Conservation (phyloP, 2,329 filamentous ascomycete species). For the Didymella exigua region DNA sequence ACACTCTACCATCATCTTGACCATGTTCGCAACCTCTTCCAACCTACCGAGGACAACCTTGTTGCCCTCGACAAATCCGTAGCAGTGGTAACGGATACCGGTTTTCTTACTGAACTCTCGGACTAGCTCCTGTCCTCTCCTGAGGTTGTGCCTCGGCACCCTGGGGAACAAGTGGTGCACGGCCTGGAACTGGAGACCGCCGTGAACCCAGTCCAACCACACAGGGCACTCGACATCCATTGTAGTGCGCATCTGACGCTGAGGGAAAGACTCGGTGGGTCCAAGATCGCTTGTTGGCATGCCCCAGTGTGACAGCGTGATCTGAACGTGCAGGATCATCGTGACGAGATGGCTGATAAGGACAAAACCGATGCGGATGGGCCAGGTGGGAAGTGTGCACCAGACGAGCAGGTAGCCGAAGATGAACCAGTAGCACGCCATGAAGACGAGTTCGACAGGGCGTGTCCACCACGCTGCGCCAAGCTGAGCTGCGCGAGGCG, state of each 20-base stretch:
- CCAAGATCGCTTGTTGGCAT: slow-evolving; percentile 92
- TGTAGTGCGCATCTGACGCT: slow-evolving; percentile 88
- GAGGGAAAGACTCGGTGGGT: slow-evolving; percentile 82
- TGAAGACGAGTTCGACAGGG: slow-evolving; percentile 77
- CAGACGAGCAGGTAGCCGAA: slow-evolving; percentile 85
- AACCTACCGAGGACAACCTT: slow-evolving; percentile 77
- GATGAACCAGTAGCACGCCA: slow-evolving; percentile 83
- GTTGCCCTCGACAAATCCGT: slow-evolving; percentile 84
- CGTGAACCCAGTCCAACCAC: slow-evolving; percentile 90
- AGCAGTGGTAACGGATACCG: slow-evolving; percentile 81
- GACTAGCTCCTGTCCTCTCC: slow-evolving; percentile 74
- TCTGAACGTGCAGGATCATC: slow-evolving; percentile 84
- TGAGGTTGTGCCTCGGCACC: slow-evolving; percentile 83
- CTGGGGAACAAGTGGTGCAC: slow-evolving; percentile 86
- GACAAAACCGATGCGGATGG: slow-evolving; percentile 74
- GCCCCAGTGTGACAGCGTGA: slow-evolving; percentile 89
- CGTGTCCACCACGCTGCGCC: slow-evolving; percentile 84
- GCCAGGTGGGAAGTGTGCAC: slow-evolving; percentile 70
- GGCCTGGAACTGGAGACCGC: slow-evolving; percentile 86
- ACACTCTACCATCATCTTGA: slow-evolving; percentile 58
- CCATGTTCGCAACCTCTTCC: slow-evolving; percentile 79
- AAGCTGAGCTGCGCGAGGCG: slow-evolving; percentile 71
- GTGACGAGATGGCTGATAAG: slow-evolving; percentile 81
- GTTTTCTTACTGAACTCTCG: slow-evolving; percentile 82
- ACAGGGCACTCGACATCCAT: slow-evolving; percentile 90